A percentile compares a stretch with the other conserved stretches of the same genome.
These are phyloP conservation scores for Sphagnum contortum DNA, from an alignment of 225 moss, liverwort and hornwort species.

Conservation along the genomic window DNA sequence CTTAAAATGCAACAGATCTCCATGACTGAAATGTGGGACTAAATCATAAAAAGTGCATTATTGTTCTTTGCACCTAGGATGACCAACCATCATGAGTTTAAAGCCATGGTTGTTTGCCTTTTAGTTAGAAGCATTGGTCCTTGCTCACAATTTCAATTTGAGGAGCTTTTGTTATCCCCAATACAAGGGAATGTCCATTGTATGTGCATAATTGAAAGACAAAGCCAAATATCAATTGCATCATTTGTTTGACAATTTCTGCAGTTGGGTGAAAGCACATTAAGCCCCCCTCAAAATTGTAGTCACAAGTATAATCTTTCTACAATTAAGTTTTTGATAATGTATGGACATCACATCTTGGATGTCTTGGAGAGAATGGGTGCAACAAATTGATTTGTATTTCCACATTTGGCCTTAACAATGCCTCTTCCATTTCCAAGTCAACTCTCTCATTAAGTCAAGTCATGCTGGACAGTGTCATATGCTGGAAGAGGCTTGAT, in stretches of 20 bases:
- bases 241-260: conserved; percentile 78
- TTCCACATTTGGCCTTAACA: conserved; percentile 2
- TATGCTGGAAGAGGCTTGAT: background rate
- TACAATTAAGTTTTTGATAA: no score
- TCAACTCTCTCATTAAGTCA: conserved; percentile 8
- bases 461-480: background rate
- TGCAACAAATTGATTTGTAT: no score
- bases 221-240: conserved; percentile 38
- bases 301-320: no score
- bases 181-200: no score
- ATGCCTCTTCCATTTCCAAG: conserved; percentile 8
- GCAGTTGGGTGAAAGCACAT: conserved; percentile 34
- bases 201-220: background rate
- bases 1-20: conserved; percentile 54
- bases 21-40: conserved; percentile 47
- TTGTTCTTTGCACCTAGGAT: conserved; percentile 43
- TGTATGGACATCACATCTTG: no score
- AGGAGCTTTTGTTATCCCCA: no score
- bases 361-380: conserved; percentile 4
- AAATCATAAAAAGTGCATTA: conserved; percentile 53
- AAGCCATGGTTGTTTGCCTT: background rate
- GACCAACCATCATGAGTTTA: no score
- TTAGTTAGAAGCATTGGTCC: no score
- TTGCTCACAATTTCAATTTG: no score
- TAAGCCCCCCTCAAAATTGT: no score